Evolutionary conservation across 805 yeast species (phyloP), one percentile per base, ranked within the genome.

Genomic region (Suhomyces sp.): DNA sequence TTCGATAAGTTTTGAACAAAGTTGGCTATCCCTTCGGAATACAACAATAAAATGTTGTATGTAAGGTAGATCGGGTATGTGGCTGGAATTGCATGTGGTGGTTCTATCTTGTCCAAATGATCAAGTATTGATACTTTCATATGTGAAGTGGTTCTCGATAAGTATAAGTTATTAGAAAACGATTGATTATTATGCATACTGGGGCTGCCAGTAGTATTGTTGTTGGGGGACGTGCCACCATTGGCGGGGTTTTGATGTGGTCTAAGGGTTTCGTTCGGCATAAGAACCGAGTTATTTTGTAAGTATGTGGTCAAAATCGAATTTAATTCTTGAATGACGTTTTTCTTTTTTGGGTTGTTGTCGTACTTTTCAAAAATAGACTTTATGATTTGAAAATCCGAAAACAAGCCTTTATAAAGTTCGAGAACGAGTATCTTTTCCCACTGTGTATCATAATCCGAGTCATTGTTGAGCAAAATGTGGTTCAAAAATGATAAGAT

Each of bases 401-500:
- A 56, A 31, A 81, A 73, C 0, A 88, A 54, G 0, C 74, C 74
- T 32, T 71, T 74, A 50, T 77, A 84, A 8, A 87, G 72, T 55
- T 91, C 98, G 29, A 88, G 58, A 1, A 88, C 76, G 10, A 88
- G 56, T 2, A 79, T 71, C 41, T 79, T 77, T 44, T 84, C 86
- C 97, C 97, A 91, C 11, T 46, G 37, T 1, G 38, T 21, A 14
- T 28, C 33, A 25, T 38, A 47, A 2, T 81, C 79, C 2, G 74
- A 49, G 0, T 80, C 70, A 5, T 77, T 79, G 21, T 68, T 65
- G 1, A 81, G 68, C n/a, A 86, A 52, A n/a, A 76, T 72, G 52
- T 85, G 95, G 12, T 84, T 85, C 21, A 88, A 58, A 17, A 84
- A 65, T 0, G 95, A 80, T 11, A 91, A 60, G 2, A 90, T 77